These are phyloP conservation scores for Sugiyamaella chiloensis DNA, from an alignment of 805 yeast species.

Conservation along the genomic window DNA sequence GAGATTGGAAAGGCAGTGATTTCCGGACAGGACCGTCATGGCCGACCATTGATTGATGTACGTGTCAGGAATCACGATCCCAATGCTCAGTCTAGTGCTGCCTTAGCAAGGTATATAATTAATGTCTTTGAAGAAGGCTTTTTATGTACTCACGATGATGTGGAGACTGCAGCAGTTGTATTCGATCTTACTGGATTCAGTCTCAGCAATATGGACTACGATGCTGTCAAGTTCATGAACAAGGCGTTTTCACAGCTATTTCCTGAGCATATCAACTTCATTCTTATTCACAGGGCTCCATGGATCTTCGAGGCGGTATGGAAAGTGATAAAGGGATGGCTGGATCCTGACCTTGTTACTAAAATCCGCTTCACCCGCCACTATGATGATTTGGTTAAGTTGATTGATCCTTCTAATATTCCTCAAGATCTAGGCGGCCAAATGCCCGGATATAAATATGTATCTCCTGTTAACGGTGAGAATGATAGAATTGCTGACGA, in stretches of 20 bases:
- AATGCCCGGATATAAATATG: conserved; percentile 57
- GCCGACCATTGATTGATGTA: conserved; percentile 77
- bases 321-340: conserved; percentile 89
- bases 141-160: conserved; percentile 64
- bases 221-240: conserved; percentile 84
- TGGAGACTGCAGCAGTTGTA: conserved; percentile 74
- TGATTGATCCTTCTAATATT: conserved; percentile 55
- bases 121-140: conserved; percentile 59
- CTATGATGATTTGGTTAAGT: conserved; percentile 60
- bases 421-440: conserved; percentile 76
- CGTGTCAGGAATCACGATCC: conserved; percentile 75
- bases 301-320: conserved; percentile 95
- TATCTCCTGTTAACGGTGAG: conserved; percentile 57
- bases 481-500: conserved; percentile 48
- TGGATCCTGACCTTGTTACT: conserved; percentile 93
- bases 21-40: conserved; percentile 66
- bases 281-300: conserved; percentile 90
- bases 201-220: conserved; percentile 88
- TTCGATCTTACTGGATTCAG: conserved; percentile 87
- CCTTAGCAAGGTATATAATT: conserved; percentile 70
- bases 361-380: conserved; percentile 81
- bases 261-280: conserved; percentile 84
- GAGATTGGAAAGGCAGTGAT: conserved; percentile 67
- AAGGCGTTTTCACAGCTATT: conserved; percentile 91
- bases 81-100: conserved; percentile 62